phyloP scores from a whole-genome alignment of 2,329 filamentous ascomycete species.

The Aspergillus thermomutatus region DNA sequence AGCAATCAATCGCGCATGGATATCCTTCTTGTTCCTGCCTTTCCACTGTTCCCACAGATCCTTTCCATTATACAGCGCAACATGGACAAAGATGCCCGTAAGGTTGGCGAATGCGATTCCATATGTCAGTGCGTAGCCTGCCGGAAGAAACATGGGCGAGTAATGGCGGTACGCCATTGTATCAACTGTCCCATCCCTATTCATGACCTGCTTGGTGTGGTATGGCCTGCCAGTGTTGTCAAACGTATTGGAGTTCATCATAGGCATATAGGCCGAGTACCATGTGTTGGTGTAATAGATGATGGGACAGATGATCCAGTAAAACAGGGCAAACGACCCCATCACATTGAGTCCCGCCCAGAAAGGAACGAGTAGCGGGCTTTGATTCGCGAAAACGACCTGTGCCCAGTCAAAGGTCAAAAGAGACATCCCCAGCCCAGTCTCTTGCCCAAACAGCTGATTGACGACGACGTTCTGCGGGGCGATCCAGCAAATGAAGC shows the following conservation, averaged over 20 bases:
- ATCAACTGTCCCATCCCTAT: conserved; percentile 54
- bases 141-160: conserved; percentile 62
- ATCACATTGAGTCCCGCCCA: conserved; percentile 43
- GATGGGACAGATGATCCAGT: conserved; percentile 43
- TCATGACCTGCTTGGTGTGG: conserved; percentile 60
- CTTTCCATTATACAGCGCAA: conserved; percentile 36
- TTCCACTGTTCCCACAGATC: conserved; percentile 36
- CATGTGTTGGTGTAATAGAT: conserved; percentile 55
- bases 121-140: conserved; percentile 55
- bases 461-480: conserved; percentile 67
- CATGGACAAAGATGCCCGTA: conserved; percentile 50
- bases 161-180: conserved; percentile 60
- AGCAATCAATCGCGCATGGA: conserved; percentile 45
- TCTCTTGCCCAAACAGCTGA: conserved; percentile 67
- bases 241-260: conserved; percentile 59
- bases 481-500: conserved; percentile 67
- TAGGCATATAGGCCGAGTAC: conserved; percentile 58
- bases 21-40: conserved; percentile 33
- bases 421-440: conserved; percentile 64
- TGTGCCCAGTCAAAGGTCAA: conserved; percentile 76
- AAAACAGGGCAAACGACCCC: conserved; percentile 42
- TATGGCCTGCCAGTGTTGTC: conserved; percentile 62
- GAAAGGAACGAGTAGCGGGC: conserved; percentile 65
- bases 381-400: conserved; percentile 64
- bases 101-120: conserved; percentile 67